These are phyloP conservation scores for Phytophthora sojae DNA, from an alignment of 352 stramenopile species.

Conservation along the genomic window DNA sequence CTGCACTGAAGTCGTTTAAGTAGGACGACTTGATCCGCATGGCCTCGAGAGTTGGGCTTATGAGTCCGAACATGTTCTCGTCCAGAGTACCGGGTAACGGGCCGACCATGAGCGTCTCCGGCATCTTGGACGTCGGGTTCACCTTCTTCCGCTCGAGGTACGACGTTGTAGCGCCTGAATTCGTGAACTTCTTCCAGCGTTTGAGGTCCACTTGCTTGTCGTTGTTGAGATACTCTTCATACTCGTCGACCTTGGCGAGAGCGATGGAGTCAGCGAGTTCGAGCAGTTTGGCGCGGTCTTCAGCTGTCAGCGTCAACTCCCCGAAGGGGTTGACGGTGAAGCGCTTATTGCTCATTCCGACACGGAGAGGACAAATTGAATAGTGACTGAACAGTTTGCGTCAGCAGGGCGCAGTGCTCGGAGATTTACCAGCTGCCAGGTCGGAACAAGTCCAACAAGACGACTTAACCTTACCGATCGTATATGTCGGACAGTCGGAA, in stretches of 20 bases:
- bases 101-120: background rate
- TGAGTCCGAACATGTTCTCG: background rate
- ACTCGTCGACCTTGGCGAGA: background rate
- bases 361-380: background rate
- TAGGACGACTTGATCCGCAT: conserved; percentile 1
- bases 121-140: background rate
- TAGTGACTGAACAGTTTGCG: background rate
- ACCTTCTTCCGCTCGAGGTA: background rate
- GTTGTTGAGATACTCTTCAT: background rate
- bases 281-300: background rate
- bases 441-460: too few species aligned
- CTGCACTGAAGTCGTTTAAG: background rate
- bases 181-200: background rate
- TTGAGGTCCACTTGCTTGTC: background rate
- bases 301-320: background rate
- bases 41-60: background rate
- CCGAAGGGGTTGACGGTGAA: background rate
- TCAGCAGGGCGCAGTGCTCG: too few species aligned
- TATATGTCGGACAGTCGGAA: too few species aligned
- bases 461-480: too few species aligned
- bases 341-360: background rate
- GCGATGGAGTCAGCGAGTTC: background rate
- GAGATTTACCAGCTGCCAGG: too few species aligned
- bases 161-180: background rate
- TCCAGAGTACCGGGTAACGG: background rate